These are phyloP conservation scores for Kluyveromyces dobzhanskii DNA, from an alignment of 805 yeast genomes.

Conservation along the genomic window DNA sequence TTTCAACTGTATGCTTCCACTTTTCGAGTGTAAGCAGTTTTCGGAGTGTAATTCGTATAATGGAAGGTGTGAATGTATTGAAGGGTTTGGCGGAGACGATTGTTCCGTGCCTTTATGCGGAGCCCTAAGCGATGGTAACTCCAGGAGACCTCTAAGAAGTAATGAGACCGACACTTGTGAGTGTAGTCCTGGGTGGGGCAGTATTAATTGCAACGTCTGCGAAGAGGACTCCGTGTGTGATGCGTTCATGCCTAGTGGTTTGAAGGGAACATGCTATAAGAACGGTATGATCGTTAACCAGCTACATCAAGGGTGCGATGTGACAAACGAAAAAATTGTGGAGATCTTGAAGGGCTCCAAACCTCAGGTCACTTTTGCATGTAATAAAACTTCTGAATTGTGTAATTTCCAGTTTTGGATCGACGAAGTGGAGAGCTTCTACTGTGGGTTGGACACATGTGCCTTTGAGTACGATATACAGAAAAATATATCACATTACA, in stretches of 20 bases:
- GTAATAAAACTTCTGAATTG: conserved; percentile 52
- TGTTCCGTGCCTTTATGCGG: conserved; percentile 89
- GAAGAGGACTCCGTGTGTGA: conserved; percentile 66
- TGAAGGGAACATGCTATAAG: conserved; percentile 82
- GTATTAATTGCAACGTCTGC: conserved; percentile 91
- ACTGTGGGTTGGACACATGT: conserved; percentile 76
- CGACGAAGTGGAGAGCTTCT: conserved; percentile 81
- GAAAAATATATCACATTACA: conserved; percentile 63
- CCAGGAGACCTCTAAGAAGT: conserved; percentile 53
- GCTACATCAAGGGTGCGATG: conserved; percentile 88
- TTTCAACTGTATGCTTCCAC: conserved; percentile 90
- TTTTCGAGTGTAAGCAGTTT: conserved; percentile 83
- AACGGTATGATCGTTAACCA: conserved; percentile 75
- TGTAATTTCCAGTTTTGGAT: conserved; percentile 98
- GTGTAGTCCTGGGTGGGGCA: conserved; percentile 85
- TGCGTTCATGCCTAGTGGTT: conserved; percentile 76
- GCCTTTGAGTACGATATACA: conserved; percentile 53
- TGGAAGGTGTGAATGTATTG: conserved; percentile 87
- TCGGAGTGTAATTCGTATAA: conserved; percentile 81
- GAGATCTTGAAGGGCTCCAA: conserved; percentile 68
- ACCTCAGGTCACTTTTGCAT: conserved; percentile 90
- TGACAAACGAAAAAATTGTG: conserved; percentile 79
- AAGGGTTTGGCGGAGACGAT: conserved; percentile 91
- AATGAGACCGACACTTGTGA: conserved; percentile 45
- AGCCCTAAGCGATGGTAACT: conserved; percentile 45